phyloP scores from a whole-genome alignment of 1,284 basidiomycete species.

The Tylopilus sp. region DNA sequence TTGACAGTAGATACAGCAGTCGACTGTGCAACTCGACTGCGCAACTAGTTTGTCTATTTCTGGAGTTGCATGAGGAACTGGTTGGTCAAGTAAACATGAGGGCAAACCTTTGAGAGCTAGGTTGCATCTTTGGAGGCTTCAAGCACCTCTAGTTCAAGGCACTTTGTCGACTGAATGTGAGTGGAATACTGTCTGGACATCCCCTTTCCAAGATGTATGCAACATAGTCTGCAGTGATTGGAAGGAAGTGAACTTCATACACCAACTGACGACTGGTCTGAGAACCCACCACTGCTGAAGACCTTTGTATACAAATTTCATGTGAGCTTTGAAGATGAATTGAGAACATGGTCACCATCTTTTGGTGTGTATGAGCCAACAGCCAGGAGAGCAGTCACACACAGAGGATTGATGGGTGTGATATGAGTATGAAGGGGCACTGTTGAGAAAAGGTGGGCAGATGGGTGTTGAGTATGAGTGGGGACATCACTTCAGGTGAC shows the following conservation, averaged over 20 bases:
- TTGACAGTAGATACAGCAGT: conserved; percentile 99
- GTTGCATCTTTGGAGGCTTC: conserved; percentile 98
- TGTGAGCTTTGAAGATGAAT: conserved; percentile 93
- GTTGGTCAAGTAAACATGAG: not conserved
- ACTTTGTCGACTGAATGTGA: conserved; percentile 99
- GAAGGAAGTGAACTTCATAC: conserved; percentile 97
- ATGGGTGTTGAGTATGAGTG: conserved; percentile 26
- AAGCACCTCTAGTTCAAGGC: conserved; percentile 95
- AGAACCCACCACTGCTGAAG: conserved; percentile 94
- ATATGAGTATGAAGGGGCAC: conserved; percentile 41
- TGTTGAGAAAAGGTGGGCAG: conserved; percentile 46
- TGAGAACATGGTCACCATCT: conserved; percentile 86
- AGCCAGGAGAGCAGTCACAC: conserved; percentile 82
- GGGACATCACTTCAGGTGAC: conserved; percentile 9
- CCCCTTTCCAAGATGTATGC: conserved; percentile 99
- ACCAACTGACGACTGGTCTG: conserved; percentile 97
- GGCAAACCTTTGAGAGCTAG: conserved; percentile 91
- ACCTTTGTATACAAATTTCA: conserved; percentile 93
- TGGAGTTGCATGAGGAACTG: conserved; percentile 43
- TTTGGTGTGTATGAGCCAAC: conserved; percentile 78
- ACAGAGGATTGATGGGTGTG: conserved; percentile 54
- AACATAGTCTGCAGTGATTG: conserved; percentile 97
- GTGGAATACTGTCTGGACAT: conserved; percentile 95
- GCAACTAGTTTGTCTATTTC: conserved; percentile 99
- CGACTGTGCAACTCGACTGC: too few species aligned